Evolutionary conservation across 1,139 yeast genomes (phyloP).

Genomic region (Yamadazyma membranifaciens): DNA sequence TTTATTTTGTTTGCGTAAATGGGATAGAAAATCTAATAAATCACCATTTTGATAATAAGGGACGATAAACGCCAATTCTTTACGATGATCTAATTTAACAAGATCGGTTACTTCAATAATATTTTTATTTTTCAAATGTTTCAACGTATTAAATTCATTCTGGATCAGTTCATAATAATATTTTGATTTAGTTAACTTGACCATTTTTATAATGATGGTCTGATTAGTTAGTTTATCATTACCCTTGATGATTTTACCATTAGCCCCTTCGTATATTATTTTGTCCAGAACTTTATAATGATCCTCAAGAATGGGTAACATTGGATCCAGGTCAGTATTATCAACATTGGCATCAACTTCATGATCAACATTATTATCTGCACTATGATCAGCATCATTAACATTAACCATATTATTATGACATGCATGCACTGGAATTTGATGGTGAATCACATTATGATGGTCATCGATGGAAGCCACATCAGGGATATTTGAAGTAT

Average conservation of each 20-base stretch:
- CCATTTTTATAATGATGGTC: conserved; percentile 30
- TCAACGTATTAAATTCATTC: conserved; percentile 31
- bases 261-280: conserved; percentile 46
- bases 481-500: too few species aligned
- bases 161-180: conserved; percentile 21
- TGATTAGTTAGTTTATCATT: conserved; percentile 19
- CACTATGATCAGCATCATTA: too few species aligned
- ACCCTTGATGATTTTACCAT: conserved; percentile 39
- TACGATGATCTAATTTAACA: conserved; percentile 10
- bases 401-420: too few species aligned
- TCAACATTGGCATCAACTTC: neutral
- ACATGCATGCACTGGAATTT: too few species aligned
- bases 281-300: conserved; percentile 13
- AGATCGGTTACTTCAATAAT: conserved; percentile 31
- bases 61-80: conserved; percentile 29
- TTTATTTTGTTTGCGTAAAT: conserved; percentile 32
- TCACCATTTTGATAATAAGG: conserved; percentile 51
- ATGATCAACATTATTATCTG: too few species aligned
- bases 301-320: conserved; percentile 3
- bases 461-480: too few species aligned
- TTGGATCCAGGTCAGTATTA: neutral
- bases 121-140: conserved; percentile 27
- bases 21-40: conserved; percentile 39
- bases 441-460: too few species aligned
- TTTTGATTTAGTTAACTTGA: conserved; percentile 21